Percentiles rank a stretch among this genome's conserved stretches.
phyloP scores from a whole-genome alignment of 2,329 filamentous ascomycete genomes.

The Capronia epimyces region DNA sequence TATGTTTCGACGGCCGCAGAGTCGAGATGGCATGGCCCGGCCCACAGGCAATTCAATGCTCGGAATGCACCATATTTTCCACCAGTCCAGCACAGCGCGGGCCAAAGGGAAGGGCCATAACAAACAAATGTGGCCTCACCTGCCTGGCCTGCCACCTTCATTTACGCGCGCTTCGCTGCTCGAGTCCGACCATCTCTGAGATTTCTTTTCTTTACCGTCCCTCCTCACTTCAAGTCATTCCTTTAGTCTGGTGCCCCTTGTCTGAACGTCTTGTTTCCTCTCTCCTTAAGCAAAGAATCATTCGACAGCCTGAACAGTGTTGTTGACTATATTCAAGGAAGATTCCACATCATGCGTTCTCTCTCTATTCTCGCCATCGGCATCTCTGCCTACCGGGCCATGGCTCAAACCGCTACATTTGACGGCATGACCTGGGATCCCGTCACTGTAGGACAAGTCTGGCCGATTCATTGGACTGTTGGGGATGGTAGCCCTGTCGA shows the following conservation, averaged over 20 bases:
- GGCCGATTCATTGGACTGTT: constrained; percentile 21
- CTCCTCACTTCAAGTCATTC: constrained; percentile 4
- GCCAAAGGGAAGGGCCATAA: neutral
- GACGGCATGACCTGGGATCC: constrained; percentile 18
- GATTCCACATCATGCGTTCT: constrained; percentile 3
- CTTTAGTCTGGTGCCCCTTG: constrained; percentile 1
- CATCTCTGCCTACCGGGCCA: constrained; percentile 17
- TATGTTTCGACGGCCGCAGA: too few relatives aligned
- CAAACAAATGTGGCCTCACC: constrained; percentile 1
- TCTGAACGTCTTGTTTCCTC: constrained; percentile 1
- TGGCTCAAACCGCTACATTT: constrained; percentile 21
- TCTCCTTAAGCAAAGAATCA: neutral
- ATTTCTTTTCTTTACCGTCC: neutral
- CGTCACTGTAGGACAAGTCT: constrained; percentile 21
- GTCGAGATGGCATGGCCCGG: too few relatives aligned
- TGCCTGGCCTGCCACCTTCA: constrained; percentile 3
- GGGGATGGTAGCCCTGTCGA: constrained; percentile 21
- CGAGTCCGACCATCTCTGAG: neutral
- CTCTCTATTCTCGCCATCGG: constrained; percentile 14
- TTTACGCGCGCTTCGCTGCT: constrained; percentile 1
- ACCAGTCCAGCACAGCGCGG: neutral
- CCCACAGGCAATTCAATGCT: neutral
- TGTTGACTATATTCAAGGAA: neutral
- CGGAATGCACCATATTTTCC: constrained; percentile 3
- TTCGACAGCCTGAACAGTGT: neutral